phyloP scores from a whole-genome alignment of 2,329 filamentous ascomycete species.

The Pseudogymnoascus pannorum region DNA sequence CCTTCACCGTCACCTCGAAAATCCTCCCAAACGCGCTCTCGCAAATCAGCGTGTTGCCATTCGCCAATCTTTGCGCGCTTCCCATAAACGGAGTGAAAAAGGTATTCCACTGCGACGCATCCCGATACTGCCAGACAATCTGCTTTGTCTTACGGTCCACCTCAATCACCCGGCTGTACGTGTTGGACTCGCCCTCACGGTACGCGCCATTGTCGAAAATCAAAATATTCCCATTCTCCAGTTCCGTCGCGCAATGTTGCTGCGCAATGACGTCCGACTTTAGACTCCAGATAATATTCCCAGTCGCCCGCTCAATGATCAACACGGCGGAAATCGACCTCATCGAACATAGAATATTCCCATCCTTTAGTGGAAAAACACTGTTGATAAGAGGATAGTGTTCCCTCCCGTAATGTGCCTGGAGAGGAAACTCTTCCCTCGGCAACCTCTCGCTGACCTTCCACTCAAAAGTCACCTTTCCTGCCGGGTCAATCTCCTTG shows the following conservation, averaged over 20 bases:
- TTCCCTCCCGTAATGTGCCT: slow-evolving; percentile 34
- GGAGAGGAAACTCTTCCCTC: slow-evolving; percentile 32
- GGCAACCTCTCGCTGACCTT: slow-evolving; percentile 36
- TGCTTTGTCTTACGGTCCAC: slow-evolving; percentile 33
- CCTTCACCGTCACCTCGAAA: slow-evolving; percentile 37
- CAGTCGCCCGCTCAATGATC: slow-evolving; percentile 35
- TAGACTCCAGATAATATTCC: slow-evolving; percentile 37
- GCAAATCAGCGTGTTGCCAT: slow-evolving; percentile 37
- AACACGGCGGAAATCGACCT: slow-evolving; percentile 36
- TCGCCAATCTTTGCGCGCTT: slow-evolving; percentile 34
- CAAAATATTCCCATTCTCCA: slow-evolving; percentile 36
- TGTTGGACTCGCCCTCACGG: slow-evolving; percentile 32
- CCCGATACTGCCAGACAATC: slow-evolving; percentile 38
- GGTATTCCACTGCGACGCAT: slow-evolving; percentile 21
- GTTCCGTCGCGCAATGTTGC: slow-evolving; percentile 38
- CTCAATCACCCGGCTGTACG: slow-evolving; percentile 36
- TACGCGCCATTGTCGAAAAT: slow-evolving; percentile 42
- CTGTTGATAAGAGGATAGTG: slow-evolving; percentile 41
- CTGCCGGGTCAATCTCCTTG: slow-evolving; percentile 34
- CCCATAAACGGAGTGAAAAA: slow-evolving; percentile 42
- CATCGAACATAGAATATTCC: slow-evolving; percentile 37
- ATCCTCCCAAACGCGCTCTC: slow-evolving; percentile 38
- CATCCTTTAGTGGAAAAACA: slow-evolving; percentile 33
- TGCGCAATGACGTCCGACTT: slow-evolving; percentile 34
- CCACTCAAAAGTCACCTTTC: slow-evolving; percentile 37